These are phyloP conservation scores for Globisporangium paroecandrum DNA, from an alignment of 352 stramenopile species.

Conservation along the genomic window DNA sequence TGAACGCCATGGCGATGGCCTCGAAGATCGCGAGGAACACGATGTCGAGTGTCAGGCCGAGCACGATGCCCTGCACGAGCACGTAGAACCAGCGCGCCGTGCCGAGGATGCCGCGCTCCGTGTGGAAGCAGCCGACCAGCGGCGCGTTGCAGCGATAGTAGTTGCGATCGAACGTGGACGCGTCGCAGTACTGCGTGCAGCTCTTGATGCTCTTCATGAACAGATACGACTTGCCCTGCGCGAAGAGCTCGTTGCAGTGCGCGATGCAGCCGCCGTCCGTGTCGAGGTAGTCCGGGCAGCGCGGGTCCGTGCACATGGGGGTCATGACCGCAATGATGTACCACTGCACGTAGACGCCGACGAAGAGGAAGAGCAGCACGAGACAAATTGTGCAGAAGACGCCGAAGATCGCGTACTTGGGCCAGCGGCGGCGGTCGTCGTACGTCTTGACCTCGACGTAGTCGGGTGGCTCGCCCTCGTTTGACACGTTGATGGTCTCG, in stretches of 20 bases:
- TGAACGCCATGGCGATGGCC: conserved; percentile 44
- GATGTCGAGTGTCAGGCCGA: conserved; percentile 59
- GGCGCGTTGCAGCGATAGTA: conserved; percentile 54
- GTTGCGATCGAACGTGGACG: conserved; percentile 30
- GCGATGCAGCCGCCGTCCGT: conserved; percentile 27
- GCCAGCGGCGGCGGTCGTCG: conserved; percentile 45
- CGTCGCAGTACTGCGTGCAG: conserved; percentile 46
- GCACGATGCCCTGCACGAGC: conserved; percentile 54
- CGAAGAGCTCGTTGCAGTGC: conserved; percentile 51
- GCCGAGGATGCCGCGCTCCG: conserved; percentile 48
- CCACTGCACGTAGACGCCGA: conserved; percentile 62
- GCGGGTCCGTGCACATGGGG: conserved; percentile 54
- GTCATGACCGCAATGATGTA: conserved; percentile 74
- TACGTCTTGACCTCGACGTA: conserved; percentile 63
- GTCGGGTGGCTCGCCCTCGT: conserved; percentile 47
- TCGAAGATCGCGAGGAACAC: conserved; percentile 69
- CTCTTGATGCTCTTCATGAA: conserved; percentile 50
- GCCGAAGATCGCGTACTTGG: conserved; percentile 51
- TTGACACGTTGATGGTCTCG: conserved; percentile 62
- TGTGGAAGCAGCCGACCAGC: conserved; percentile 50
- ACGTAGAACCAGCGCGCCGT: conserved; percentile 68
- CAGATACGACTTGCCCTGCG: conserved; percentile 36
- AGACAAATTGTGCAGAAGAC: conserved; percentile 50
- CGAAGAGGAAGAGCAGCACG: conserved; percentile 50
- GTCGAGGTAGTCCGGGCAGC: conserved; percentile 41